Conservation (phyloP, 75 land plant species). For the Selaginella tamariscina region DNA sequence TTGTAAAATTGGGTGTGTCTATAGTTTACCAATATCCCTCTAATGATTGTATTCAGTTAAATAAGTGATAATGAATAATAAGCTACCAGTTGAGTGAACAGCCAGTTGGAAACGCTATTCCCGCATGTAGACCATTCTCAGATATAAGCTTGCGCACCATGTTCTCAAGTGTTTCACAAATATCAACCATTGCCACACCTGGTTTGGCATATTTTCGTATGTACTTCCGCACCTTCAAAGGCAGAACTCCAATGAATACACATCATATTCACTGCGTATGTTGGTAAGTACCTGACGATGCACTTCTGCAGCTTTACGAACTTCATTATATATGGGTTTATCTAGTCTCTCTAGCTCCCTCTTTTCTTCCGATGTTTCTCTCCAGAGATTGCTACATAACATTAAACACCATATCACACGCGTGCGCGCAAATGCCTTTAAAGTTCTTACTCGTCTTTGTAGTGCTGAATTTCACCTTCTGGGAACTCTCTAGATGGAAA, state of each 20-base stretch:
- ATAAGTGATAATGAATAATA: too few relatives aligned
- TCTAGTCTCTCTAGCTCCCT: slow-evolving; percentile 83
- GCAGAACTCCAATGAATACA: neutral
- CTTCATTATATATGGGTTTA: slow-evolving; percentile 80
- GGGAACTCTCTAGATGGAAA: slow-evolving; percentile 94
- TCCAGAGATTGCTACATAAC: slow-evolving; percentile 71
- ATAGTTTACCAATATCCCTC: too few relatives aligned
- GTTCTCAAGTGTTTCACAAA: slow-evolving; percentile 94
- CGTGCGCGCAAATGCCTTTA: neutral
- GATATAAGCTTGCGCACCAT: slow-evolving; percentile 81
- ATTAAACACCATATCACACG: neutral
- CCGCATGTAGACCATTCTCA: slow-evolving; percentile 91
- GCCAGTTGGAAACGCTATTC: slow-evolving; percentile 97
- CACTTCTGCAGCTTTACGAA: slow-evolving; percentile 96
- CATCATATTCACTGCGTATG: neutral
- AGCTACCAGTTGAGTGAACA: slow-evolving; percentile 97
- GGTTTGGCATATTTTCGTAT: slow-evolving; percentile 77
- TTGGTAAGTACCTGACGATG: slow-evolving; percentile 69
- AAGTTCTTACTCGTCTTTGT: slow-evolving; percentile 78
- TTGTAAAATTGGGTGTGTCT: neutral
- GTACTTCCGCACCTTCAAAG: slow-evolving; percentile 72
- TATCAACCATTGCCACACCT: slow-evolving; percentile 77
- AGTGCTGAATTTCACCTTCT: slow-evolving; percentile 91
- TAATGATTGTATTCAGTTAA: neutral
- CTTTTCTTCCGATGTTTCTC: slow-evolving; percentile 89